A percentile compares a stretch with the other conserved stretches of the same genome.
Evolutionary conservation across 352 stramenopile species (phyloP).

Genomic region (Phytophthora pinifolia): DNA sequence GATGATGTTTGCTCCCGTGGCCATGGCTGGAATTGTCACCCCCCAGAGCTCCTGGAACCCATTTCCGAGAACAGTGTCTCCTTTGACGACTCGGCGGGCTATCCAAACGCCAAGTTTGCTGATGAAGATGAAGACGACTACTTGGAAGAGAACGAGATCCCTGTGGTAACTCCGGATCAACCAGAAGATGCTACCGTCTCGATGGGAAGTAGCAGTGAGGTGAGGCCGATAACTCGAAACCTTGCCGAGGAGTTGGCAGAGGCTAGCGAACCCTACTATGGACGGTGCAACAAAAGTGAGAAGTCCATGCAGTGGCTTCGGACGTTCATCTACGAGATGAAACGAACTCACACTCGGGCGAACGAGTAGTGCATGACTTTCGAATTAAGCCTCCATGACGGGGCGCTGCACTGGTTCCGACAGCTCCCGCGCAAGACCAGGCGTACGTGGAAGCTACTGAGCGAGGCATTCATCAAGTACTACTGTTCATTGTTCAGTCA

Average conservation of each 20-base stretch:
- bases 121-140: background rate
- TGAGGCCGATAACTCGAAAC: background rate
- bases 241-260: background rate
- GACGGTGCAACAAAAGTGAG: background rate
- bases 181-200: background rate
- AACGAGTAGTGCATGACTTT: no score
- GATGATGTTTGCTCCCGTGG: no score
- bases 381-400: no score
- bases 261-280: conserved; percentile 2
- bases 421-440: conserved; percentile 1
- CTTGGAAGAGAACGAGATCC: conserved; percentile 1
- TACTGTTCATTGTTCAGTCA: conserved; percentile 3
- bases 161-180: no score
- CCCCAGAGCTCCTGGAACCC: no score
- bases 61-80: no score
- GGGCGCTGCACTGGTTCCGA: background rate
- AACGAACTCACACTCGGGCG: no score
- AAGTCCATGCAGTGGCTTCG: conserved; percentile 8
- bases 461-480: conserved; percentile 3
- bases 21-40: no score
- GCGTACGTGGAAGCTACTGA: background rate
- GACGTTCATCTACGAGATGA: no score
- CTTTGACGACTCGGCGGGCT: no score
- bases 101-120: background rate
- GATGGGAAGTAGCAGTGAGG: background rate